Percentiles rank a stretch among this genome's conserved stretches.
Evolutionary conservation across 2,329 filamentous ascomycete species (phyloP).

Genomic region (Ascochyta viciae-villosae): DNA sequence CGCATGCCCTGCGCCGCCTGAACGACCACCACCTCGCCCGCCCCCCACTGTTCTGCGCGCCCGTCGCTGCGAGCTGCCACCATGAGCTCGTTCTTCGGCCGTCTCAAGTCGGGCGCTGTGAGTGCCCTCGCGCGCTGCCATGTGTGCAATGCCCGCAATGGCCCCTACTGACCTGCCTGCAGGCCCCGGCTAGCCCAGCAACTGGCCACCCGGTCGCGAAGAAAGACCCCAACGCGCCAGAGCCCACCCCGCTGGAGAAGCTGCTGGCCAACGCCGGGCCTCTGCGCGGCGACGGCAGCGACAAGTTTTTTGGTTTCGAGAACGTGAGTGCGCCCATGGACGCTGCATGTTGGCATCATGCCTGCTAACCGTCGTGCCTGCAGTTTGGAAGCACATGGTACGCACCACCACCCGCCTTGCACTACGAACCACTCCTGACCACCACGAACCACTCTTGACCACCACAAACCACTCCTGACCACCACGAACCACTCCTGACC

Average conservation of each 20-base stretch:
- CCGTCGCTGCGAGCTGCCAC: slow-evolving; percentile 20
- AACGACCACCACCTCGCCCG: slow-evolving; percentile 18
- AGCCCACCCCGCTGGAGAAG: slow-evolving; percentile 69
- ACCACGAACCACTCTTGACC: slow-evolving; percentile 6
- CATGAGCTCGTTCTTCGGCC: slow-evolving; percentile 63
- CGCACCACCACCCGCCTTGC: slow-evolving; percentile 37
- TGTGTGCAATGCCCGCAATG: slow-evolving; percentile 32
- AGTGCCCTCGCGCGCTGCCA: slow-evolving; percentile 32
- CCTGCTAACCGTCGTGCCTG: slow-evolving; percentile 8
- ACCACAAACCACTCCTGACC: slow-evolving; percentile 6
- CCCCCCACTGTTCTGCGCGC: slow-evolving; percentile 23
- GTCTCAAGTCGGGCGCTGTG: slow-evolving; percentile 59
- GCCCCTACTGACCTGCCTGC: slow-evolving; percentile 27
- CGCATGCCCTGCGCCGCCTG: slow-evolving; percentile 22
- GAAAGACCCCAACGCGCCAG: slow-evolving; percentile 65
- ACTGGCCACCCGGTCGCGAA: slow-evolving; percentile 59
- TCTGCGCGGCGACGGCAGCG: slow-evolving; percentile 84
- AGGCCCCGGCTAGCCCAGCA: slow-evolving; percentile 58
- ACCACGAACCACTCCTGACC: slow-evolving; percentile 6
- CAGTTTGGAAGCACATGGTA: slow-evolving; percentile 99
- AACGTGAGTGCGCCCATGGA: slow-evolving; percentile 73
- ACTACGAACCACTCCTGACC: slow-evolving; percentile 13
- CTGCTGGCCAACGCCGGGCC: slow-evolving; percentile 86
- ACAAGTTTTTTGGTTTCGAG: slow-evolving; percentile 98
- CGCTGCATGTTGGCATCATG: background rate